Conservation (phyloP, 2,329 filamentous ascomycete genomes). For the Aspergillus candidus region DNA sequence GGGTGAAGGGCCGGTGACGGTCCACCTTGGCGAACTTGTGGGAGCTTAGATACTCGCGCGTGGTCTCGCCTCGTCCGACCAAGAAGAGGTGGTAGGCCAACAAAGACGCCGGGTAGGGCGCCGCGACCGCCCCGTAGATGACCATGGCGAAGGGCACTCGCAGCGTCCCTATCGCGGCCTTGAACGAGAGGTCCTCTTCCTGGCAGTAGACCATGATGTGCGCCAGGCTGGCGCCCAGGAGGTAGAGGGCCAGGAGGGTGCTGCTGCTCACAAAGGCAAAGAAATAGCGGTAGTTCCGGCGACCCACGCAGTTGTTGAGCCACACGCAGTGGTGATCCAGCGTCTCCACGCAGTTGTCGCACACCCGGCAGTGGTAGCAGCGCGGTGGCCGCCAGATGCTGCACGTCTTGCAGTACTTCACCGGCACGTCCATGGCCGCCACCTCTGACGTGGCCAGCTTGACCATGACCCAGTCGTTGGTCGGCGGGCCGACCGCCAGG, state of each 20-base stretch:
- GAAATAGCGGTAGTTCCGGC: slow-evolving; percentile 97
- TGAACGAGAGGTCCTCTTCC: slow-evolving; percentile 61
- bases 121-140: slow-evolving; percentile 69
- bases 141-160: slow-evolving; percentile 82
- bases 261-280: slow-evolving; percentile 80
- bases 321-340: slow-evolving; percentile 98
- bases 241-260: slow-evolving; percentile 69
- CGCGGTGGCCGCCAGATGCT: slow-evolving; percentile 95
- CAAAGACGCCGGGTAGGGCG: slow-evolving; percentile 75
- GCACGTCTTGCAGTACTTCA: slow-evolving; percentile 97
- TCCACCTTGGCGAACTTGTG: slow-evolving; percentile 93
- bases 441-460: slow-evolving; percentile 67
- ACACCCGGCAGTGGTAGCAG: slow-evolving; percentile 91
- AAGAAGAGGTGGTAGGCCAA: slow-evolving; percentile 88
- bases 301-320: slow-evolving; percentile 97
- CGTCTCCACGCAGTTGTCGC: slow-evolving; percentile 95
- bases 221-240: slow-evolving; percentile 70
- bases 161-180: slow-evolving; percentile 61
- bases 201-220: slow-evolving; percentile 70
- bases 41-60: slow-evolving; percentile 89
- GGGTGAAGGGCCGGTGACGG: slow-evolving; percentile 82
- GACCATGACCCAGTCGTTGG: slow-evolving; percentile 90
- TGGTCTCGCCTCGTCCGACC: slow-evolving; percentile 86
- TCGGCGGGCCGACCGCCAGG: slow-evolving; percentile 71
- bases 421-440: slow-evolving; percentile 93